A percentile compares a stretch with the other conserved stretches of the same genome.
Conservation (phyloP, 2,329 filamentous ascomycete species). For the Fusarium circinatum region DNA sequence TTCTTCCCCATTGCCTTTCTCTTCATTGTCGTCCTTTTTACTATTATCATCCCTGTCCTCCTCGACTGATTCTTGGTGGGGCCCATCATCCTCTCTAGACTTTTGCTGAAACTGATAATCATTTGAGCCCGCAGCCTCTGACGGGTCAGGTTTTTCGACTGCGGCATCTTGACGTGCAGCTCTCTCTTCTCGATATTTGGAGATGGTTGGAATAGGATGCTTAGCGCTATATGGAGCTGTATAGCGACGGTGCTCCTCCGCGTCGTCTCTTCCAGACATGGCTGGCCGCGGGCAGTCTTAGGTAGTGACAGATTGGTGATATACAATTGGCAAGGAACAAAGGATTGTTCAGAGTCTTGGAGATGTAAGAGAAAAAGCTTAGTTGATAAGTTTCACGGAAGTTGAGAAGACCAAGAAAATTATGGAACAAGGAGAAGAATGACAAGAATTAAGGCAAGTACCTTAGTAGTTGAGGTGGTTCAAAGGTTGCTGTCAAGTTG, state of each 20-base stretch:
- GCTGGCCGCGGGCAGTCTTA: conserved; percentile 13
- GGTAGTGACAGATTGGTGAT: neutral
- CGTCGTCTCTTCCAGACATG: conserved; percentile 52
- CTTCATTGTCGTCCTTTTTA: conserved; percentile 4
- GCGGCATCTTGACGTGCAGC: conserved; percentile 56
- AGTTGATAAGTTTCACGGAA: neutral
- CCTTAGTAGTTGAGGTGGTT: neutral
- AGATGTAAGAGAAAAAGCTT: conserved; percentile 17
- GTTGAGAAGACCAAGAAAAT: conserved; percentile 2
- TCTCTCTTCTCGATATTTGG: conserved; percentile 59
- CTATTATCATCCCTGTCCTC: conserved; percentile 7
- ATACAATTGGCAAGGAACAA: neutral
- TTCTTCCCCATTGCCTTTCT: conserved; percentile 16
- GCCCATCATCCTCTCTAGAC: conserved; percentile 19
- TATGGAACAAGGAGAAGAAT: neutral
- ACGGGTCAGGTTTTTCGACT: conserved; percentile 44
- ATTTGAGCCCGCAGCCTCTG: neutral
- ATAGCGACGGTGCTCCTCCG: conserved; percentile 52
- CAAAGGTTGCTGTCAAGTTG: neutral
- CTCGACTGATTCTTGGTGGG: conserved; percentile 26
- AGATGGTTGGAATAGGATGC: conserved; percentile 60
- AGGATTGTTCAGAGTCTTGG: neutral
- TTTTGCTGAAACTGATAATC: conserved; percentile 26
- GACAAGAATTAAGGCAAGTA: neutral
- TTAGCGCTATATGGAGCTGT: conserved; percentile 55